Percentiles rank a stretch among this genome's conserved stretches.
phyloP scores from a whole-genome alignment of 2,329 filamentous ascomycete species.

The Whalleya microplaca region DNA sequence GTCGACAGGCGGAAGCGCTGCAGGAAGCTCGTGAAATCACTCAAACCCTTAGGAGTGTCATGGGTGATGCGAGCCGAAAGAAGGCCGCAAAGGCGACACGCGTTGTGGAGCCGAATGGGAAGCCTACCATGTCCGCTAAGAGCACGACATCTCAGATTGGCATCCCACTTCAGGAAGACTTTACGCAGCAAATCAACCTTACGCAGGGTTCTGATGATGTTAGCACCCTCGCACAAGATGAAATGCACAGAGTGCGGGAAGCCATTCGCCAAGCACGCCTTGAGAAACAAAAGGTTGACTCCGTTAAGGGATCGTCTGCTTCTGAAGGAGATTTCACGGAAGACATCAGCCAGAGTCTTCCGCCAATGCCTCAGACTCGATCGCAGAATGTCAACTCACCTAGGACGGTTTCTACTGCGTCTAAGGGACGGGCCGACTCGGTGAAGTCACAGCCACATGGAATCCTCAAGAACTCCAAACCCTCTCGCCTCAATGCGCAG shows the following conservation, averaged over 20 bases:
- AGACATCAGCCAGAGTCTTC: slow-evolving; percentile 35
- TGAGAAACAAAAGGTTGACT: slow-evolving; percentile 28
- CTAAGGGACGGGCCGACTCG: slow-evolving; percentile 20
- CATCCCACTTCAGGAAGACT: slow-evolving; percentile 42
- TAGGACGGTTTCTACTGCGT: slow-evolving; percentile 18
- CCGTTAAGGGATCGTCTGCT: slow-evolving; percentile 24
- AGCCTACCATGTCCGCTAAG: slow-evolving; percentile 38
- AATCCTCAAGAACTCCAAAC: slow-evolving; percentile 42
- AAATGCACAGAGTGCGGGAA: slow-evolving; percentile 24
- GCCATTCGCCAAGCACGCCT: slow-evolving; percentile 33
- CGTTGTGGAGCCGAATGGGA: slow-evolving; percentile 37
- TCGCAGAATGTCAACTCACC: slow-evolving; percentile 22
- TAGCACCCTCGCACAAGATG: slow-evolving; percentile 36
- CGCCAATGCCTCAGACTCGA: slow-evolving; percentile 29
- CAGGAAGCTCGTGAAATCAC: slow-evolving; percentile 29
- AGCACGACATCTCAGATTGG: slow-evolving; percentile 38
- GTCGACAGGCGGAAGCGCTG: slow-evolving; percentile 22
- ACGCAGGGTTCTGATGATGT: slow-evolving; percentile 40
- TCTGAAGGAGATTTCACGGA: slow-evolving; percentile 29
- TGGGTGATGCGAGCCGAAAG: slow-evolving; percentile 29
- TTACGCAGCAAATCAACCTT: slow-evolving; percentile 41
- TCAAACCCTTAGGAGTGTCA: slow-evolving; percentile 29
- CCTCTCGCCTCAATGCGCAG: slow-evolving; percentile 26
- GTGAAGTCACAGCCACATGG: slow-evolving; percentile 33
- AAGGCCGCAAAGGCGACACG: slow-evolving; percentile 40